Percentiles rank a stretch among this genome's conserved stretches.
Evolutionary conservation across 441 rosid genomes (phyloP).

Genomic region (Brassica hybrid): DNA sequence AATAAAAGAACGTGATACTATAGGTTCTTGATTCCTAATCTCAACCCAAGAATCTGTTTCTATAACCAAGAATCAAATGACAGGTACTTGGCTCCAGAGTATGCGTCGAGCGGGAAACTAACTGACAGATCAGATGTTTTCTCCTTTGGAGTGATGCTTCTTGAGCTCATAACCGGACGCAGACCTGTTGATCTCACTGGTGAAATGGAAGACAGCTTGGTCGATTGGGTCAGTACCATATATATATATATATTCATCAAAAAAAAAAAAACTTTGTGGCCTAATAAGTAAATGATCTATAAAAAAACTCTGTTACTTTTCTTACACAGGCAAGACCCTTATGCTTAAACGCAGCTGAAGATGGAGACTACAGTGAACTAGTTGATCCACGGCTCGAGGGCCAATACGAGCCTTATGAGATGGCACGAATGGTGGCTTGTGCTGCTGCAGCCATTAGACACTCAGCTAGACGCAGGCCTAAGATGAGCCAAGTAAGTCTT

Average conservation of each 20-base stretch:
- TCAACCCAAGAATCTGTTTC: conserved; percentile 3
- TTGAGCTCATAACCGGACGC: conserved; percentile 83
- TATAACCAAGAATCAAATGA: conserved; percentile 25
- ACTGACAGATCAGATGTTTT: conserved; percentile 96
- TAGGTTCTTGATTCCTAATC: not conserved
- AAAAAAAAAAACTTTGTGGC: not conserved
- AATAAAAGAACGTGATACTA: not conserved
- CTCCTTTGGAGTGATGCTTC: conserved; percentile 85
- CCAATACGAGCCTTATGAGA: conserved; percentile 57
- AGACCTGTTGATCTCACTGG: conserved; percentile 64
- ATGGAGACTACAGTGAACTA: conserved; percentile 54
- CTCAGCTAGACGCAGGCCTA: conserved; percentile 74
- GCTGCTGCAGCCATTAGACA: conserved; percentile 75
- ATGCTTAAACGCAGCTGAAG: conserved; percentile 57
- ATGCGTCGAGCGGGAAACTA: conserved; percentile 89
- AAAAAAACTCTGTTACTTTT: not conserved
- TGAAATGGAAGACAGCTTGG: conserved; percentile 81
- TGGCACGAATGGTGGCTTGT: conserved; percentile 79
- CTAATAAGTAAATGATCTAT: not conserved
- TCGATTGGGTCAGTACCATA: conserved; percentile 68
- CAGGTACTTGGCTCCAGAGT: conserved; percentile 96
- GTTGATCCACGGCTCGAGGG: conserved; percentile 72
- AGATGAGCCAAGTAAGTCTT: conserved; percentile 74
- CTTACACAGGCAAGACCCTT: conserved; percentile 76
- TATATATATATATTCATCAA: not conserved